Evolutionary conservation across 768 basidiomycete species (phyloP).

Genomic region (Lentinula sp.): DNA sequence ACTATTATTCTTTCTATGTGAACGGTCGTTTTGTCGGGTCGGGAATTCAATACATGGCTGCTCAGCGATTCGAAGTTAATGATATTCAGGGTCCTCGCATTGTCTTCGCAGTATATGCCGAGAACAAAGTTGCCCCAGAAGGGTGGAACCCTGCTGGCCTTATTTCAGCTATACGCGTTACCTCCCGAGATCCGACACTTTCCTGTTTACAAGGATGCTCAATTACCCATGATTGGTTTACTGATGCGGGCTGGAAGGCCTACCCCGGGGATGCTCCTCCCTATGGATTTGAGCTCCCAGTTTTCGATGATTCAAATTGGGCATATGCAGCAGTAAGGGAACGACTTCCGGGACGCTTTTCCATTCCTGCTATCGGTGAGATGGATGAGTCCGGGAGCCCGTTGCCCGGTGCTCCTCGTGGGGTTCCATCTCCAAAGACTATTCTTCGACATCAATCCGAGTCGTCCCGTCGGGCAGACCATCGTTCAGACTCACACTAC

Average conservation of each 20-base stretch:
- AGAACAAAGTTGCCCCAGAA: neutral
- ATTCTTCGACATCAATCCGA: neutral
- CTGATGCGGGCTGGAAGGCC: slow-evolving; percentile 4
- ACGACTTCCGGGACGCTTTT: neutral
- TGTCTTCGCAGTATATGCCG: slow-evolving; percentile 3
- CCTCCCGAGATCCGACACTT: neutral
- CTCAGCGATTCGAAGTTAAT: neutral
- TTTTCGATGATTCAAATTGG: slow-evolving; percentile 7
- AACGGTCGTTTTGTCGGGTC: slow-evolving; percentile 18
- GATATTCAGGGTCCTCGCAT: neutral
- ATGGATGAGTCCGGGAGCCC: slow-evolving; percentile 1
- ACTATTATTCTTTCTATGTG: slow-evolving; percentile 21
- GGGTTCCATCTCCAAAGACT: neutral
- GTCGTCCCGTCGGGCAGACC: neutral
- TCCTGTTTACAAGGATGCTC: slow-evolving; percentile 2
- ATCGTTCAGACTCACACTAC: neutral
- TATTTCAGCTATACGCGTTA: slow-evolving; percentile 5
- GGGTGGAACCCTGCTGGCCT: slow-evolving; percentile 7
- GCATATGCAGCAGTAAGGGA: neutral
- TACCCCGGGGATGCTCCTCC: neutral
- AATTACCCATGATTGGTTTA: neutral
- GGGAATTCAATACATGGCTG: neutral
- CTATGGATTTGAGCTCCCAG: slow-evolving; percentile 4
- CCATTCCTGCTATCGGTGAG: neutral
- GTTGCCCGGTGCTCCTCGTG: slow-evolving; percentile 1